A percentile compares a stretch with the other conserved stretches of the same genome.
phyloP scores from a whole-genome alignment of 2,329 filamentous ascomycete species.

The Exophiala sideris region DNA sequence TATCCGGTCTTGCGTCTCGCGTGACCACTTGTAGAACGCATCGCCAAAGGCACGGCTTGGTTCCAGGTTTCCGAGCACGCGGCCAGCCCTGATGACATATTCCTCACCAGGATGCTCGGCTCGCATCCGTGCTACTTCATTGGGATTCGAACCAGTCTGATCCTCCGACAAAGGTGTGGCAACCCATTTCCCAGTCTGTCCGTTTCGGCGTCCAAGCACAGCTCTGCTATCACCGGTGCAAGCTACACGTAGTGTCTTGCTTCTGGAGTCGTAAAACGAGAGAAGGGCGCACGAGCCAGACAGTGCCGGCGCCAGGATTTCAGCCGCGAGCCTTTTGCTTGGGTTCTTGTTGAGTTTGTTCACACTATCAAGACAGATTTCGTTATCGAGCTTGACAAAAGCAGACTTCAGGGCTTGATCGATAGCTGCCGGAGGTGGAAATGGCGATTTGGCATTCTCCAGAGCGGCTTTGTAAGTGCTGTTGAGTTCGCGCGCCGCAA shows the following conservation, averaged over 20 bases:
- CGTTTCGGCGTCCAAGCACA: constrained; percentile 75
- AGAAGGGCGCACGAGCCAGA: constrained; percentile 96
- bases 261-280: constrained; percentile 89
- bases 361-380: constrained; percentile 91
- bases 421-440: constrained; percentile 74
- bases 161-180: constrained; percentile 87
- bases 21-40: constrained; percentile 93
- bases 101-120: constrained; percentile 80
- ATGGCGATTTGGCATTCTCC: constrained; percentile 53
- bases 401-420: constrained; percentile 89
- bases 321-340: constrained; percentile 85
- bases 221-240: constrained; percentile 96
- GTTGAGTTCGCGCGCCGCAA: constrained; percentile 89
- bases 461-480: constrained; percentile 75
- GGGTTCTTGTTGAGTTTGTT: constrained; percentile 85
- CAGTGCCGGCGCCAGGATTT: constrained; percentile 84
- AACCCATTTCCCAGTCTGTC: constrained; percentile 79
- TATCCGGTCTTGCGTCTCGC: constrained; percentile 76
- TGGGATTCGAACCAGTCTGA: constrained; percentile 85
- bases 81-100: constrained; percentile 80
- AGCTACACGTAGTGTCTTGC: constrained; percentile 85
- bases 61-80: constrained; percentile 87
- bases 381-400: constrained; percentile 83
- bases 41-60: constrained; percentile 94
- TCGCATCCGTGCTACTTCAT: constrained; percentile 77